Evolutionary conservation across 2,329 filamentous ascomycete genomes (phyloP).

Genomic region (Microdochium nivale): DNA sequence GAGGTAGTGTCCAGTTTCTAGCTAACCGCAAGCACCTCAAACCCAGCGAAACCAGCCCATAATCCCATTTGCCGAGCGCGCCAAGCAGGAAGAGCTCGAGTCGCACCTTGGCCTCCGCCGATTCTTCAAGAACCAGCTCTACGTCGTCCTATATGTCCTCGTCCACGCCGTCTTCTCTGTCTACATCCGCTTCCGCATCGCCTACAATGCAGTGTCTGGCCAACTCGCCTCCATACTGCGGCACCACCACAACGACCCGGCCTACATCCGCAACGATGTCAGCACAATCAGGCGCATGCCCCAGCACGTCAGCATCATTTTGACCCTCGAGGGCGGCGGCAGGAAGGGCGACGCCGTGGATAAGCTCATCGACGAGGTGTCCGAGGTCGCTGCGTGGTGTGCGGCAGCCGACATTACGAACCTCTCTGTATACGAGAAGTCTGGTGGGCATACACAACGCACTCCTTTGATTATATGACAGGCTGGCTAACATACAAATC

Average conservation of each 20-base stretch:
- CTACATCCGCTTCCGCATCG: slow-evolving; percentile 73
- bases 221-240: slow-evolving; percentile 74
- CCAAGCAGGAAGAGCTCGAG: slow-evolving; percentile 17
- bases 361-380: slow-evolving; percentile 78
- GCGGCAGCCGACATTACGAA: slow-evolving; percentile 79
- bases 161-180: slow-evolving; percentile 80
- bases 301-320: slow-evolving; percentile 77
- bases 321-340: slow-evolving; percentile 64
- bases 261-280: slow-evolving; percentile 84
- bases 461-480: not conserved
- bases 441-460: slow-evolving; percentile 49
- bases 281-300: slow-evolving; percentile 65
- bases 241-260: slow-evolving; percentile 92
- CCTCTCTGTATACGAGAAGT: slow-evolving; percentile 87
- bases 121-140: slow-evolving; percentile 53
- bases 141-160: slow-evolving; percentile 58
- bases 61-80: slow-evolving; percentile 12
- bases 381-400: slow-evolving; percentile 90
- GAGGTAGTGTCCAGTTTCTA: not conserved
- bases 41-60: not conserved
- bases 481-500: slow-evolving; percentile 7
- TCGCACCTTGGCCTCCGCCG: slow-evolving; percentile 49
- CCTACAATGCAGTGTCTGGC: slow-evolving; percentile 70
- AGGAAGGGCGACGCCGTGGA: slow-evolving; percentile 68
- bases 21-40: not conserved